Conservation (phyloP, 2,329 filamentous ascomycete species). For the Pezicula radicicola region DNA sequence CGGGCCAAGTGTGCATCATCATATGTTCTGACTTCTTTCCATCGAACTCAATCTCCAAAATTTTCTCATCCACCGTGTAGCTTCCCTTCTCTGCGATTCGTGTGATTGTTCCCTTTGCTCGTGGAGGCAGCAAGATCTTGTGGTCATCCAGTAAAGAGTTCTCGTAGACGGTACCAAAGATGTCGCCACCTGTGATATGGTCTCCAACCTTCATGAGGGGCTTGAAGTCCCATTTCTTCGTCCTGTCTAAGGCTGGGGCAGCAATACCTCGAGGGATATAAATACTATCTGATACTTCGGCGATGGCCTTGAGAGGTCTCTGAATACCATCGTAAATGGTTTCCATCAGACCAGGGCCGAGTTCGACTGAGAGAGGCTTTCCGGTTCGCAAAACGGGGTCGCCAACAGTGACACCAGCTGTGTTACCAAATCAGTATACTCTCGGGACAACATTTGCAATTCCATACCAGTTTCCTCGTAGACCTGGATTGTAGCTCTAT, state of each 20-base stretch:
- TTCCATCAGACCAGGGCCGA: conserved; percentile 95
- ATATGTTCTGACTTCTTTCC: conserved; percentile 90
- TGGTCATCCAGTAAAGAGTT: conserved; percentile 94
- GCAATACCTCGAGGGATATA: conserved; percentile 96
- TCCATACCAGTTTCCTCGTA: conserved; percentile 93
- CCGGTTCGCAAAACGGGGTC: conserved; percentile 88
- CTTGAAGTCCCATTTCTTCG: conserved; percentile 95
- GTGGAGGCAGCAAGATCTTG: conserved; percentile 87
- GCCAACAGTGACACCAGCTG: conserved; percentile 91
- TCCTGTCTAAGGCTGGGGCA: conserved; percentile 81
- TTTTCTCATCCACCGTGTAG: conserved; percentile 92
- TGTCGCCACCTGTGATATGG: conserved; percentile 93
- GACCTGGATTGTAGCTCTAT: conserved; percentile 96
- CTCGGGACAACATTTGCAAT: background rate
- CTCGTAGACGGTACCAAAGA: conserved; percentile 92
- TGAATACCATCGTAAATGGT: conserved; percentile 99
- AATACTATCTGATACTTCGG: conserved; percentile 76
- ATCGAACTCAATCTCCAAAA: conserved; percentile 95
- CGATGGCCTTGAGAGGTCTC: conserved; percentile 84
- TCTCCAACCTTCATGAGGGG: conserved; percentile 92
- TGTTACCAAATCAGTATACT: conserved; percentile 22
- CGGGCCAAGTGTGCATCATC: conserved; percentile 99
- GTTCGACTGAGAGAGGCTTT: conserved; percentile 95
- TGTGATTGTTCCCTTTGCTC: conserved; percentile 88
- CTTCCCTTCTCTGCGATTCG: conserved; percentile 84